Evolutionary conservation across 768 basidiomycete species (phyloP).

Genomic region (Thelephora ganbajun): DNA sequence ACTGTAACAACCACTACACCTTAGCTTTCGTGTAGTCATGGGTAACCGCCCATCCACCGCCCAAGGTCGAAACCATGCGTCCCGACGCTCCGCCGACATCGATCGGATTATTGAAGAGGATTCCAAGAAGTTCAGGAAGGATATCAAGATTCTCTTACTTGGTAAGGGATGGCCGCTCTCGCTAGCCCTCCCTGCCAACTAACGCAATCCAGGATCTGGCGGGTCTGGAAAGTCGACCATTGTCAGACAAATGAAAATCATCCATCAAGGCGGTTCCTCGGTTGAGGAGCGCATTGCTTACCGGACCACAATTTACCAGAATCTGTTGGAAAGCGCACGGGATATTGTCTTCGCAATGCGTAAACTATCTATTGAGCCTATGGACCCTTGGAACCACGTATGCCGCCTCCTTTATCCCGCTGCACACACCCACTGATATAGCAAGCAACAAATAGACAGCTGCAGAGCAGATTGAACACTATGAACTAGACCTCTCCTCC

Average conservation of each 20-base stretch:
- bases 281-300: conserved; percentile 82
- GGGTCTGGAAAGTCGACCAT: conserved; percentile 93
- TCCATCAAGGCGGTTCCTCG: conserved; percentile 84
- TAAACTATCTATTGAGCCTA: conserved; percentile 3
- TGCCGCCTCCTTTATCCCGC: conserved; percentile 56
- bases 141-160: conserved; percentile 88
- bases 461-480: conserved; percentile 66
- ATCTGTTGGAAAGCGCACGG: conserved; percentile 93
- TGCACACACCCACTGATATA: conserved; percentile 51
- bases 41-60: conserved; percentile 50
- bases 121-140: conserved; percentile 62
- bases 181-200: too few relatives aligned
- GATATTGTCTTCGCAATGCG: conserved; percentile 19
- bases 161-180: too few relatives aligned
- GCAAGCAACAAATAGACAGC: conserved; percentile 59
- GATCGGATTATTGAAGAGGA: conserved; percentile 83
- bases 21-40: conserved; percentile 23
- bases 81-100: conserved; percentile 55
- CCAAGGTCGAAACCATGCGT: conserved; percentile 41
- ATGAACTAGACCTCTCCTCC: conserved; percentile 61
- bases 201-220: too few relatives aligned
- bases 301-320: conserved; percentile 90
- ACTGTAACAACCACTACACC: too few relatives aligned
- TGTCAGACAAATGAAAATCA: conserved; percentile 95
- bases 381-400: conserved; percentile 77